Evolutionary conservation across 2,329 filamentous ascomycete genomes (phyloP).

Genomic region (Lojkania enalia): DNA sequence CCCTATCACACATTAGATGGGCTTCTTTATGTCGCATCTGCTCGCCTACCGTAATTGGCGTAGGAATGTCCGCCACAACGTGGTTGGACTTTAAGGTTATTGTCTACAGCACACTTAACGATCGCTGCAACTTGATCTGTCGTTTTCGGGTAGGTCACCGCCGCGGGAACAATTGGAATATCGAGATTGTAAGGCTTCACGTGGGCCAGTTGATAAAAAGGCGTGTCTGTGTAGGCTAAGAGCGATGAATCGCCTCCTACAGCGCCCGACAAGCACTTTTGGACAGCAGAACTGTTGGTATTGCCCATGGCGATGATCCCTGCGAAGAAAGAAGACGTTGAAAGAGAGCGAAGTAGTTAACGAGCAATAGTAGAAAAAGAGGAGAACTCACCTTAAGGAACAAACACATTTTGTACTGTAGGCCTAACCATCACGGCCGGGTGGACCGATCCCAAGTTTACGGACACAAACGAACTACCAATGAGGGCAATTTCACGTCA

Average conservation of each 20-base stretch:
- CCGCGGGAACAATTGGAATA: slow-evolving; percentile 50
- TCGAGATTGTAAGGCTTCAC: slow-evolving; percentile 46
- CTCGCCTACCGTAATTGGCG: slow-evolving; percentile 48
- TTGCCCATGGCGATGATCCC: slow-evolving; percentile 16
- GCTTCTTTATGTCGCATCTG: background rate
- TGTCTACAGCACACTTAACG: slow-evolving; percentile 60
- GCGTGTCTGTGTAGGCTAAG: slow-evolving; percentile 26
- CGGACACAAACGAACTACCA: slow-evolving; percentile 2
- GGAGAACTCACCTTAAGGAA: too few relatives aligned
- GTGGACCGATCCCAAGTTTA: too few relatives aligned
- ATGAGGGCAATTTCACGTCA: background rate
- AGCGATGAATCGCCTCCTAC: slow-evolving; percentile 28
- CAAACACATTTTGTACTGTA: too few relatives aligned
- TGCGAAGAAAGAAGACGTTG: too few relatives aligned
- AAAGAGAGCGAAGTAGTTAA: background rate
- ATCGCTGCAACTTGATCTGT: slow-evolving; percentile 59
- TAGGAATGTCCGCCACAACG: slow-evolving; percentile 68
- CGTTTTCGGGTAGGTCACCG: slow-evolving; percentile 59
- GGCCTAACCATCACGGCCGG: too few relatives aligned
- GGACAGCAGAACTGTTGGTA: slow-evolving; percentile 27
- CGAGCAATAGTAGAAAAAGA: background rate
- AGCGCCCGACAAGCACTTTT: slow-evolving; percentile 35
- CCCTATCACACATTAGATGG: slow-evolving; percentile 29
- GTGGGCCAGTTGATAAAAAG: slow-evolving; percentile 34
- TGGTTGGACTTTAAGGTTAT: slow-evolving; percentile 61